A percentile compares a stretch with the other conserved stretches of the same genome.
Evolutionary conservation across 768 basidiomycete genomes (phyloP).

Genomic region (Gymnopilus junonius): DNA sequence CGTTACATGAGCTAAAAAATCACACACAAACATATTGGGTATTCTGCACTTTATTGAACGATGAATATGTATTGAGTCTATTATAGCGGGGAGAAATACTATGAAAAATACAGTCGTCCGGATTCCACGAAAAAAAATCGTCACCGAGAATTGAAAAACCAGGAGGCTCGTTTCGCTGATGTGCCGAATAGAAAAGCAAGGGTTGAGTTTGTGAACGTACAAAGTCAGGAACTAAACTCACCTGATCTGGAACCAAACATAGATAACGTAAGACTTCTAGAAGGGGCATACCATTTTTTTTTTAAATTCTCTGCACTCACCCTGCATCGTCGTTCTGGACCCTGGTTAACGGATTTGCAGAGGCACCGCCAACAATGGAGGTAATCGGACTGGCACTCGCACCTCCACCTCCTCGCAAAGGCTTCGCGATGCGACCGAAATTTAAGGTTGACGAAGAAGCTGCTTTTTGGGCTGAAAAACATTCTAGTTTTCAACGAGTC

Average conservation of each 20-base stretch:
- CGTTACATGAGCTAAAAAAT: neutral
- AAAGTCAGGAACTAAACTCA: conserved; percentile 34
- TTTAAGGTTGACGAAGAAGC: conserved; percentile 71
- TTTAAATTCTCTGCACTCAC: conserved; percentile 47
- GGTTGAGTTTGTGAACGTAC: conserved; percentile 18
- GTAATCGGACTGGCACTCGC: conserved; percentile 47
- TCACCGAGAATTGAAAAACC: conserved; percentile 89
- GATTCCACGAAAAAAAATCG: conserved; percentile 12
- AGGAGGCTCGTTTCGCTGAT: conserved; percentile 87
- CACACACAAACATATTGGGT: neutral
- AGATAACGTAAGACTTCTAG: conserved; percentile 13
- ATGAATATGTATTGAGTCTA: conserved; percentile 22
- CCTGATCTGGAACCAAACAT: conserved; percentile 37
- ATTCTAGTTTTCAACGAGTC: conserved; percentile 8
- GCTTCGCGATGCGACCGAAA: conserved; percentile 97
- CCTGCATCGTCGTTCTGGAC: conserved; percentile 83
- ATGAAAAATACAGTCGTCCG: conserved; percentile 23
- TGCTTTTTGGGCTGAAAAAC: conserved; percentile 72
- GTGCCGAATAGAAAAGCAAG: conserved; percentile 23
- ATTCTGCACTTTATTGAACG: conserved; percentile 1
- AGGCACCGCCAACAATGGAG: conserved; percentile 46
- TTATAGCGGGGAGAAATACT: conserved; percentile 25
- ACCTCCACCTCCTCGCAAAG: conserved; percentile 92
- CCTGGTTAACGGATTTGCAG: conserved; percentile 68
- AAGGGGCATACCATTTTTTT: conserved; percentile 4